Base-by-base conservation (phyloP, 2,329 filamentous ascomycete genomes). In the Neurospora sp. region DNA sequence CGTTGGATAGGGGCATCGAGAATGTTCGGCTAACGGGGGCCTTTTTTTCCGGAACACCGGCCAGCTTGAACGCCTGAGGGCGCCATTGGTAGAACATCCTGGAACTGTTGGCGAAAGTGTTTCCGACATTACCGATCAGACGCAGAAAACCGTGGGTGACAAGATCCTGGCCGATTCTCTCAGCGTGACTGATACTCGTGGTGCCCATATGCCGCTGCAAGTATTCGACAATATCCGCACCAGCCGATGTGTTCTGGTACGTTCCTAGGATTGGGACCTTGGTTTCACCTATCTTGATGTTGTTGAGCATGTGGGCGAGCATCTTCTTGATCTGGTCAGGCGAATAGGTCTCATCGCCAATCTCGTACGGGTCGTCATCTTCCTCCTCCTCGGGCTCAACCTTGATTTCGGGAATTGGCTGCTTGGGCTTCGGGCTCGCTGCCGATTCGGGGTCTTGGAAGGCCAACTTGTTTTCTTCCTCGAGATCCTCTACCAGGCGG, bases 61-160 rank as follows among this genome's bases (percentile, higher is more conserved):
- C 90, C 70, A 96, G 80, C 77, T 96, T 90, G 82, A 98, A 99
- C 5, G 92, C 91, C 82, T 93, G 96, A 8, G 94, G 88, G 69
- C 93, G 91, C 96, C 96, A 99, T 80, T 99, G 96, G 80, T 99
- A 99, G 79, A 92, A 95, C 89, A 98, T 91, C 81, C 91, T 93
- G 73, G 94, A 97, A 84, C 94, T 98, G 82, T 99, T 99, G 75
- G 95, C 94, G 78, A 99, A 99, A 1, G 91, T 92, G 81, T 88
- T 98, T 71, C 96, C 96, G 69, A 99, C 94, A 76, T 96, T 97
- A 73, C 96, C 96, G 72, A 99, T 88, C 68, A 99, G 84, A 68
- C 96, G 89, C 77, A 99, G 83, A 78, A 97, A 95, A 43, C 96
- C 95, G 77, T 92, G 89, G 37, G 88, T 83, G 68, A 97, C 90